Evolutionary conservation across 306 rosid species (phyloP), one percentile per base, ranked within the genome.

Genomic region (Rubus parviflorus): DNA sequence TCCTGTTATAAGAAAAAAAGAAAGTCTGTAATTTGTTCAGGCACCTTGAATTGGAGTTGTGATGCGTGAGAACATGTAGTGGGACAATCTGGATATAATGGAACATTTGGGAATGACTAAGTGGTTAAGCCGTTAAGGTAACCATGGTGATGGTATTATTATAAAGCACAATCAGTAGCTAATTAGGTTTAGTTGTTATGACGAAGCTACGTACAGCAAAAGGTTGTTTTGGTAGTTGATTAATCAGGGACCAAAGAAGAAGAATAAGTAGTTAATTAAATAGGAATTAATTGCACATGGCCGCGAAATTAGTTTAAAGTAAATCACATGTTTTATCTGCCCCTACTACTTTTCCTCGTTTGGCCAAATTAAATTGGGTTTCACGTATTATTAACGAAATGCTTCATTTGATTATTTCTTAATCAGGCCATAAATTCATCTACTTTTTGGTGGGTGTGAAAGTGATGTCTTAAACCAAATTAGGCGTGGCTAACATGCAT

Each of bases 11-110:
- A 30, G 35, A 30, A 30, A 25, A 25, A 1, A 25, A 25, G 1
- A 30, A 1, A 30, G 35, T 30, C 35, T 30, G 20, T 16, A 5
- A 53, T 51, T 16, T 51, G 56, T 2, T 52, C 57, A 6, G 16
- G 57, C 30, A 56, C 8, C 6, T 56, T 60, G 16, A 25, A 14
- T 7, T 22, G 17, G 11, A 11, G 23, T 42, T 42, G 1, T 42
- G 4, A 42, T 4, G 8, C 2, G 8, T 42, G 46, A 7, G 46
- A 42, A 4, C 46, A 42, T 4, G 5, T 20, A 2, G 45, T 76
- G 67, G 48, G 80, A 66, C 45, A 40, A 76, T 66, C 53, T 51
- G 25, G 25, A 38, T 42, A 76, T 10, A 38, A 37, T 65, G 65
- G 51, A 54, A 35, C 22, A 14, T 37, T 52, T 38, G 5, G 41